Evolutionary conservation across 768 basidiomycete species (phyloP).

Genomic region (Rhizopogon rudus): DNA sequence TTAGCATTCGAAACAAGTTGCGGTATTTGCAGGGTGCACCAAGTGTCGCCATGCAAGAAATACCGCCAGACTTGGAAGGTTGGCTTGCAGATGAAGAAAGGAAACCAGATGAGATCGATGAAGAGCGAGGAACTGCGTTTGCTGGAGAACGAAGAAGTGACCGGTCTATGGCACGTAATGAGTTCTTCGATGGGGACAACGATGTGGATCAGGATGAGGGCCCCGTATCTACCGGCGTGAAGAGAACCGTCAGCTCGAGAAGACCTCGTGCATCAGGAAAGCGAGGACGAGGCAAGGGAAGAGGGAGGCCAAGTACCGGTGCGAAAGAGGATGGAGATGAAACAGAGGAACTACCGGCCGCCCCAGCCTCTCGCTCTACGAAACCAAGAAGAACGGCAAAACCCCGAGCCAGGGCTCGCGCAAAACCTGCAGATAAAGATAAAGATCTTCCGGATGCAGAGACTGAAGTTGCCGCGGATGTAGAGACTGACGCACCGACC

Average conservation of each 20-base stretch:
- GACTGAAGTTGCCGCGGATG: constrained; percentile 19
- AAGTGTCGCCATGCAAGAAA: constrained; percentile 95
- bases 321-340: constrained; percentile 33
- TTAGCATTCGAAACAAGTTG: constrained; percentile 80
- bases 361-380: constrained; percentile 21
- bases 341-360: constrained; percentile 25
- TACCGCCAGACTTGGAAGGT: constrained; percentile 85
- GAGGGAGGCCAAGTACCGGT: constrained; percentile 26
- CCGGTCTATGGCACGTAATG: constrained; percentile 51
- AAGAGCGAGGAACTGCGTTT: constrained; percentile 53
- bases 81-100: constrained; percentile 70
- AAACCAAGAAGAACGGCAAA: constrained; percentile 27
- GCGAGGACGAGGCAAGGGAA: constrained; percentile 26
- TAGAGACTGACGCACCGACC: constrained; percentile 31
- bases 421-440: constrained; percentile 17
- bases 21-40: constrained; percentile 93
- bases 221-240: constrained; percentile 27
- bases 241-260: constrained; percentile 11
- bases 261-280: constrained; percentile 19
- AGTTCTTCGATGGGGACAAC: constrained; percentile 69
- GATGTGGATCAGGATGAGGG: constrained; percentile 51
- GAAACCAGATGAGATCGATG: constrained; percentile 63
- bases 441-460: constrained; percentile 29
- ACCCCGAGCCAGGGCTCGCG: constrained; percentile 17
- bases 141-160: constrained; percentile 52